A percentile compares a stretch with the other conserved stretches of the same genome.
Evolutionary conservation across 1,139 yeast genomes (phyloP).

Genomic region (Yamadazyma sp.): DNA sequence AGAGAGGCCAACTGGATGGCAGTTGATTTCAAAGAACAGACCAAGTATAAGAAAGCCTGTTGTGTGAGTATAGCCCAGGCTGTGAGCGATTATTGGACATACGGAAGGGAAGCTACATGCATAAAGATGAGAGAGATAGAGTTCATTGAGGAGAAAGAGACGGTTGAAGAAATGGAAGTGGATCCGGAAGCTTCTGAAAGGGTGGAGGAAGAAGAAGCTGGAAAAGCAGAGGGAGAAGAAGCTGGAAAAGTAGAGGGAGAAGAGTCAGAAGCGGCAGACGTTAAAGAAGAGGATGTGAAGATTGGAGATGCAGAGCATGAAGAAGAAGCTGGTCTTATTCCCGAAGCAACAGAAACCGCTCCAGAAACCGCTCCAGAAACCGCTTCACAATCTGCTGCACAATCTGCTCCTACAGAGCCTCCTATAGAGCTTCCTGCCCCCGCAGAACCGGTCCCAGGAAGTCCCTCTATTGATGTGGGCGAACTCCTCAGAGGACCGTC

Average conservation of each 20-base stretch:
- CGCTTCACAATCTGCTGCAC: too few species aligned
- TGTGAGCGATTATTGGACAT: constrained; percentile 72
- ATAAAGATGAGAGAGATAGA: constrained; percentile 35
- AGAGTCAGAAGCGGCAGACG: constrained; percentile 9
- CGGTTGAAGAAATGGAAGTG: constrained; percentile 2
- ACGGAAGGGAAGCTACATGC: constrained; percentile 65
- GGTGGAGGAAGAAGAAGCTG: constrained; percentile 10
- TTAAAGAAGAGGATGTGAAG: constrained; percentile 6
- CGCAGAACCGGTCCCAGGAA: constrained; percentile 9
- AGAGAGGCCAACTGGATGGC: constrained; percentile 87
- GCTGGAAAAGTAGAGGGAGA: constrained; percentile 13
- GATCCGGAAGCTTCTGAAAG: constrained; percentile 5
- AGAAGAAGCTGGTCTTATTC: too few species aligned
- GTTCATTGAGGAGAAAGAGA: constrained; percentile 11
- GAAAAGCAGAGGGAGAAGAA: constrained; percentile 9
- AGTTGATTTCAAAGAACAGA: constrained; percentile 70
- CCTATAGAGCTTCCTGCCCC: too few species aligned
- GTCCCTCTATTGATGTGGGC: constrained; percentile 14
- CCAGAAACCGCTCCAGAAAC: constrained; percentile 3
- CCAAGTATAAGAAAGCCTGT: constrained; percentile 67
- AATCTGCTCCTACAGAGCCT: constrained; percentile 3
- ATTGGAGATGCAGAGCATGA: constrained; percentile 11
- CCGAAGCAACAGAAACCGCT: constrained; percentile 8
- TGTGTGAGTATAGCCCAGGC: constrained; percentile 72
- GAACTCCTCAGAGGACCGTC: constrained; percentile 10